These are phyloP conservation scores for Xylariaceae sp. DNA, from an alignment of 2,329 filamentous ascomycete species.

Conservation along the genomic window DNA sequence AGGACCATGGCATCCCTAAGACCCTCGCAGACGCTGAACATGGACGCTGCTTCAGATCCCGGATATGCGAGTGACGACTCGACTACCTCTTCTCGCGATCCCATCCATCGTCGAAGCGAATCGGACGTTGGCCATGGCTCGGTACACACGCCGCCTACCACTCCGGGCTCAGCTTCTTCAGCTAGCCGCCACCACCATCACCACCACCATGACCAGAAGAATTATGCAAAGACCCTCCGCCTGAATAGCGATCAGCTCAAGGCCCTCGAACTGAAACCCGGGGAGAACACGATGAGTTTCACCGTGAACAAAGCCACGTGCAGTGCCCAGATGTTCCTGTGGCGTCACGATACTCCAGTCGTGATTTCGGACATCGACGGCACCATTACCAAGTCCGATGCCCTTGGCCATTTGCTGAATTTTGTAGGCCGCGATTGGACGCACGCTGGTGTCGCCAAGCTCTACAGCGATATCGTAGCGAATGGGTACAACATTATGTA, in stretches of 20 bases:
- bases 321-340: slow-evolving; percentile 87
- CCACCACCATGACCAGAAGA: slow-evolving; percentile 72
- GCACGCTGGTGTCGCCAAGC: slow-evolving; percentile 90
- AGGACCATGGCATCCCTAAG: slow-evolving; percentile 50
- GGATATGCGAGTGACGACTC: slow-evolving; percentile 90
- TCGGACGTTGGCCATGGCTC: slow-evolving; percentile 56
- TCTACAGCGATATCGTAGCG: slow-evolving; percentile 90
- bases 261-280: slow-evolving; percentile 72
- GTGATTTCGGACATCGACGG: slow-evolving; percentile 99
- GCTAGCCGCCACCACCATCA: slow-evolving; percentile 59
- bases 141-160: slow-evolving; percentile 64
- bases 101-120: slow-evolving; percentile 60
- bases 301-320: slow-evolving; percentile 95
- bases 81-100: slow-evolving; percentile 45
- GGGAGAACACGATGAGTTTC: slow-evolving; percentile 93
- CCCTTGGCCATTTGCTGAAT: slow-evolving; percentile 87
- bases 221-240: slow-evolving; percentile 94
- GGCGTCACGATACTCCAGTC: slow-evolving; percentile 86
- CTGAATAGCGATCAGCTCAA: slow-evolving; percentile 95
- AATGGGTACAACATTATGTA: slow-evolving; percentile 99
- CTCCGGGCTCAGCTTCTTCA: slow-evolving; percentile 58
- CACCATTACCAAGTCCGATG: slow-evolving; percentile 97
- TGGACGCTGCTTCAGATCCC: slow-evolving; percentile 86
- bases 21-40: slow-evolving; percentile 49
- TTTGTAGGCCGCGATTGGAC: slow-evolving; percentile 99